These are phyloP conservation scores for Hemileccinum rubropunctum DNA, from an alignment of 768 basidiomycete genomes.

Conservation along the genomic window DNA sequence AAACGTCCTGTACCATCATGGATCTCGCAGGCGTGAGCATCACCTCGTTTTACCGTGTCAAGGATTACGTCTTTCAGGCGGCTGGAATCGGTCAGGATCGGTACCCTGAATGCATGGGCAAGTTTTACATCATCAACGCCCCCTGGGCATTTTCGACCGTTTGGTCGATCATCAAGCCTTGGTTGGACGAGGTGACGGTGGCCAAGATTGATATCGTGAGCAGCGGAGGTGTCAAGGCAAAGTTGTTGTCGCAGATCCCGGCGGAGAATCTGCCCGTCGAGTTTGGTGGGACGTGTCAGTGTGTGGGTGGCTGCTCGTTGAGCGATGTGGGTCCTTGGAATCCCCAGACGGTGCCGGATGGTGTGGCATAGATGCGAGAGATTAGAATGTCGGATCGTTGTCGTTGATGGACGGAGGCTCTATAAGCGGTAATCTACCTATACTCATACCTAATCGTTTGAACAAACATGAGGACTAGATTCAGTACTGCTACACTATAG, in stretches of 20 bases:
- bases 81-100: conserved; percentile 82
- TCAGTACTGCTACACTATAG: background rate
- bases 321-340: conserved; percentile 95
- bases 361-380: conserved; percentile 19
- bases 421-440: conserved; percentile 29
- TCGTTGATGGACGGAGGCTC: background rate
- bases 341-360: conserved; percentile 15
- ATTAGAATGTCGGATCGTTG: background rate
- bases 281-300: conserved; percentile 81
- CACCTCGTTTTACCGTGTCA: conserved; percentile 84
- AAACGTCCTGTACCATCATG: conserved; percentile 97
- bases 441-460: conserved; percentile 30
- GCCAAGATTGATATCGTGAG: conserved; percentile 91
- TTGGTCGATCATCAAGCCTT: conserved; percentile 87
- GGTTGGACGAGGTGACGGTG: conserved; percentile 95
- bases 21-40: conserved; percentile 75
- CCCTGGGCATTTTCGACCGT: conserved; percentile 90
- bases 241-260: conserved; percentile 79
- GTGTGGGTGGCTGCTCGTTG: conserved; percentile 77
- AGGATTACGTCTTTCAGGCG: conserved; percentile 82
- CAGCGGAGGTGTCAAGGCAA: conserved; percentile 60
- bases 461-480: conserved; percentile 11
- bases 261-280: conserved; percentile 80
- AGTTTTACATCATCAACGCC: conserved; percentile 98
- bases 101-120: conserved; percentile 95